Evolutionary conservation across 139 green algal species (phyloP).

Genomic region (Cymbomonas tetramitiformis): DNA sequence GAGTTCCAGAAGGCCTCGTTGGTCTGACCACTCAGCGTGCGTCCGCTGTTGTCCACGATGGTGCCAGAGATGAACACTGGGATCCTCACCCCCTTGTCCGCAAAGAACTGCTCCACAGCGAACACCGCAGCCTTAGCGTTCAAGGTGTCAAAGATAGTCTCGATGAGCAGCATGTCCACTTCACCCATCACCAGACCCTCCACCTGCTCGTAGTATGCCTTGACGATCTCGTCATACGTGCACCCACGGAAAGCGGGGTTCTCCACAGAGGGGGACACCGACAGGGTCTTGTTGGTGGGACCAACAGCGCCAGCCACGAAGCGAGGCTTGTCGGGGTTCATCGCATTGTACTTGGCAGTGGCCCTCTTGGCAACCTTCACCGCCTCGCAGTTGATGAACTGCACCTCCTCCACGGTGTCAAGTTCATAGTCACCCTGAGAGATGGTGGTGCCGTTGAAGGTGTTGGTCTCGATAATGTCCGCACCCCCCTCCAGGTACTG

Average conservation of each 20-base stretch:
- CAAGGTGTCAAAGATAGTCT: constrained; percentile 36
- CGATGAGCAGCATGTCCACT: constrained; percentile 27
- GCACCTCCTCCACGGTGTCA: constrained; percentile 69
- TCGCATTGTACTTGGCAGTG: constrained; percentile 48
- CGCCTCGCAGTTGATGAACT: constrained; percentile 73
- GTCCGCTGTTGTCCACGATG: constrained; percentile 28
- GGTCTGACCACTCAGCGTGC: constrained; percentile 27
- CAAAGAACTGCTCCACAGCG: constrained; percentile 29
- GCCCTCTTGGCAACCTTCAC: constrained; percentile 63
- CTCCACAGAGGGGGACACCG: constrained; percentile 27
- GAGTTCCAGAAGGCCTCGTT: constrained; percentile 34
- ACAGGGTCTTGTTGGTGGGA: constrained; percentile 91
- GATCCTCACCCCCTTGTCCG: constrained; percentile 3
- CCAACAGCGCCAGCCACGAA: constrained; percentile 89
- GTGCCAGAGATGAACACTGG: constrained; percentile 28
- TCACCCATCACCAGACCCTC: constrained; percentile 24
- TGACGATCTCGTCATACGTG: constrained; percentile 28
- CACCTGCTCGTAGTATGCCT: constrained; percentile 22
- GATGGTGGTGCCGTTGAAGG: constrained; percentile 88
- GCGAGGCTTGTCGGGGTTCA: constrained; percentile 55
- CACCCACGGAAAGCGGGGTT: constrained; percentile 31
- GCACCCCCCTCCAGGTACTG: constrained; percentile 74
- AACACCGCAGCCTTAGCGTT: constrained; percentile 35
- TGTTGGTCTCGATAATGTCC: constrained; percentile 98
- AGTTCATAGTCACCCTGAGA: constrained; percentile 85